Evolutionary conservation across 73 alveolate species (phyloP), one percentile per base, ranked within the genome.

Genomic region (Paramecium biaurelia): DNA sequence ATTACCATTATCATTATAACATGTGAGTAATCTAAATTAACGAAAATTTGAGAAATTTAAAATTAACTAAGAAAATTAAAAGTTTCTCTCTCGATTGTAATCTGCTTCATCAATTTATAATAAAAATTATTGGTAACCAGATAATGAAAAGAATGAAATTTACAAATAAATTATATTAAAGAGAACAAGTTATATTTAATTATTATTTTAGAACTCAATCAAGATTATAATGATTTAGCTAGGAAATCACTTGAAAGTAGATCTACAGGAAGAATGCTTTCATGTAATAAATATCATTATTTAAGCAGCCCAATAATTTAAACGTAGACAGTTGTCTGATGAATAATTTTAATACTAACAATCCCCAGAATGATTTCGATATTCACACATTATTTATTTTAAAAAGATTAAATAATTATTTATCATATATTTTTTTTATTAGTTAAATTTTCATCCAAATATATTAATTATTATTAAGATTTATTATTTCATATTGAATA

Each of bases 201-300:
- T 37, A 37, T 32, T 6, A 28, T 28, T 37, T 8, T 74, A 74
- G 87, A 74, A 74, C 45, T 63, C 9, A 63, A 63, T 63, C 23
- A 74, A 23, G 87, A 74, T 37, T 74, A 74, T 74, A 41, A 74
- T 74, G 87, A 74, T 74, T 37, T 74, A 10, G 87, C 87, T 28
- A 74, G 87, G 14, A 74, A 74, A 74, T 74, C 57, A 4, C 63
- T 74, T 14, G 87, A 74, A 35, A 63, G 28, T 63, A 26, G 84
- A 30, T 63, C 84, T 26, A 30, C 84, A 30, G 84, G 84, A 15
- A 63, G 84, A 63, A 63, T 63, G 84, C 45, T 63, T 2, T 32
- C 41, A 63, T 63, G 84, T 63, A 63, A 4, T 7, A 12, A 12
- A 7, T 26, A 32, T 63, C 45, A 63, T 30, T 63, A 30, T 63